Evolutionary conservation across 805 yeast species (phyloP).

Genomic region (Sporopachydermia quercuum): DNA sequence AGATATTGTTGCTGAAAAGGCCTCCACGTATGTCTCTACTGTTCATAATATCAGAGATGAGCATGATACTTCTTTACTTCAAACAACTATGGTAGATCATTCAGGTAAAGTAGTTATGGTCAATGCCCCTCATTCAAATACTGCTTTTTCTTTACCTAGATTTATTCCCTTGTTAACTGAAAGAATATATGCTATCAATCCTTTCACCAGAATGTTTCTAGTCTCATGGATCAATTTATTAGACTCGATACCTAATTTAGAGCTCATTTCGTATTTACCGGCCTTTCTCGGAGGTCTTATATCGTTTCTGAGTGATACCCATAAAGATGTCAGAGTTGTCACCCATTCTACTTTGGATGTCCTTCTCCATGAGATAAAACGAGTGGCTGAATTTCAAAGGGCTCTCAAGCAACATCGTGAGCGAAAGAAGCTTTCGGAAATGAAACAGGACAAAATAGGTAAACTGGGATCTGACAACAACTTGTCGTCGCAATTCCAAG

Average conservation of each 20-base stretch:
- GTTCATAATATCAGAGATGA: slow-evolving; percentile 33
- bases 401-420: slow-evolving; percentile 24
- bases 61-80: slow-evolving; percentile 22
- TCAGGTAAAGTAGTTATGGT: slow-evolving; percentile 41
- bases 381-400: slow-evolving; percentile 45
- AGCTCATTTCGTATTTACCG: slow-evolving; percentile 59
- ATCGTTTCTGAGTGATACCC: slow-evolving; percentile 50
- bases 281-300: slow-evolving; percentile 60
- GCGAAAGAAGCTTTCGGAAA: background rate
- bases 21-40: slow-evolving; percentile 50
- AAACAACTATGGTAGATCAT: slow-evolving; percentile 31
- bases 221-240: slow-evolving; percentile 71
- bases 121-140: slow-evolving; percentile 39
- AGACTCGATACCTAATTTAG: slow-evolving; percentile 66
- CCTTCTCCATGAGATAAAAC: slow-evolving; percentile 51
- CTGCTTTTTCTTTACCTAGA: slow-evolving; percentile 58
- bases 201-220: slow-evolving; percentile 62
- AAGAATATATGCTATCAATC: slow-evolving; percentile 65
- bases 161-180: slow-evolving; percentile 66
- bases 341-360: slow-evolving; percentile 52
- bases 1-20: slow-evolving; percentile 71
- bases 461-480: slow-evolving; percentile 9
- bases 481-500: slow-evolving; percentile 13
- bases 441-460: slow-evolving; percentile 3
- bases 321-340: slow-evolving; percentile 58